phyloP scores from a whole-genome alignment of 805 yeast species.

The Ascoidea asiatica region DNA sequence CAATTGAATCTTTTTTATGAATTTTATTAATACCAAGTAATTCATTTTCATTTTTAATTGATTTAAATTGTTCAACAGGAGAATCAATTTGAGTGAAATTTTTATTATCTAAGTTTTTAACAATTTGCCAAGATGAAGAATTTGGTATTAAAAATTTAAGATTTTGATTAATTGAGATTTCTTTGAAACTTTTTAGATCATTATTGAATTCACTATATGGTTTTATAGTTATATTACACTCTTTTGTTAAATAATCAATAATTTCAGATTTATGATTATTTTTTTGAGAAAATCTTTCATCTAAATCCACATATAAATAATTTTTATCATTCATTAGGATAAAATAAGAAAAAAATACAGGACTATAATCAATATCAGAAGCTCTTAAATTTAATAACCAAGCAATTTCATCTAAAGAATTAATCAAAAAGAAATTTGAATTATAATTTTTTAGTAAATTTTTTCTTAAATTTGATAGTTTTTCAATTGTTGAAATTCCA shows the following conservation, averaged over 20 bases:
- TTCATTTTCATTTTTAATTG: conserved; percentile 65
- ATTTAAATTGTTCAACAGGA: conserved; percentile 56
- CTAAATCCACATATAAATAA: conserved; percentile 5
- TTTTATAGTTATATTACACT: conserved; percentile 31
- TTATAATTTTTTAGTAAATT: conserved; percentile 19
- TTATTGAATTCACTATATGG: conserved; percentile 47
- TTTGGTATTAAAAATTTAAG: conserved; percentile 36
- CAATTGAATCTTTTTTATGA: conserved; percentile 75
- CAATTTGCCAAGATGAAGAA: conserved; percentile 56
- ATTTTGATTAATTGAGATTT: conserved; percentile 15
- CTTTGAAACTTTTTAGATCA: conserved; percentile 24
- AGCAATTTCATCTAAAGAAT: conserved; percentile 80
- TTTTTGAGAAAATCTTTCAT: conserved; percentile 1
- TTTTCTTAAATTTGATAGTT: conserved; percentile 33
- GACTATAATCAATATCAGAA: conserved; percentile 70
- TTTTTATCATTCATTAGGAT: conserved; percentile 14
- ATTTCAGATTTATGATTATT: conserved; percentile 14
- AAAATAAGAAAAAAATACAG: conserved; percentile 70
- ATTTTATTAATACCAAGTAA: conserved; percentile 58
- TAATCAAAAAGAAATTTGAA: conserved; percentile 36
- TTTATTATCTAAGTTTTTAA: conserved; percentile 29
- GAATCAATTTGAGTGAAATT: conserved; percentile 31
- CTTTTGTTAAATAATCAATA: conserved; percentile 22
- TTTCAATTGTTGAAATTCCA: conserved; percentile 51
- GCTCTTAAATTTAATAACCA: conserved; percentile 85